A percentile compares a stretch with the other conserved stretches of the same genome.
These are phyloP conservation scores for Podospora fimiseda DNA, from an alignment of 495 filamentous ascomycete species.

Conservation along the genomic window DNA sequence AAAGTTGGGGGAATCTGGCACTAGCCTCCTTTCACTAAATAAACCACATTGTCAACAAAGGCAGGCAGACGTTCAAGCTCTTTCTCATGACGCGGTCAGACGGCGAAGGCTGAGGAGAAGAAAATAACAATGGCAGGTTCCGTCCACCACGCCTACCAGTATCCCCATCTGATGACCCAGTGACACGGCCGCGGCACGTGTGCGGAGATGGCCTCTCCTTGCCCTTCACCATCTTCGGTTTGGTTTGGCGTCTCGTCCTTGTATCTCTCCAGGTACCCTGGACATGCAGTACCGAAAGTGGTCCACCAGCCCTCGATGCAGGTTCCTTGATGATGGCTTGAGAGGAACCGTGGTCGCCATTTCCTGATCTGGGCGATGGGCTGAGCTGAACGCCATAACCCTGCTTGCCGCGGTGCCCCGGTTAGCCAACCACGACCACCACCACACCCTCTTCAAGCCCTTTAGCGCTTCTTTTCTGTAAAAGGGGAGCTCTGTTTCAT, in stretches of 20 bases:
- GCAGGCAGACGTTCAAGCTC: background rate
- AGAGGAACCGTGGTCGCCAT: background rate
- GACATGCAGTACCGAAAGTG: background rate
- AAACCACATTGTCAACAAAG: too few relatives aligned
- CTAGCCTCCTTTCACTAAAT: too few relatives aligned
- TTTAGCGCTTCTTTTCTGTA: background rate
- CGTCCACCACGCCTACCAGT: too few relatives aligned
- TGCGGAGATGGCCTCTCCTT: too few relatives aligned
- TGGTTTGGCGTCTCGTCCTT: too few relatives aligned
- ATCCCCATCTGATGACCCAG: too few relatives aligned
- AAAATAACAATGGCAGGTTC: too few relatives aligned
- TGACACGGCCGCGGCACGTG: too few relatives aligned
- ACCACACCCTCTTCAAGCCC: background rate
- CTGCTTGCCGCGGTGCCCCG: background rate
- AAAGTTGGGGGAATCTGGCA: too few relatives aligned
- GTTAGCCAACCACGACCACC: background rate
- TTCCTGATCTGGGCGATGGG: background rate
- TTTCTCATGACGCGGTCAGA: background rate
- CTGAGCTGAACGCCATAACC: background rate
- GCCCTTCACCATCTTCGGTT: too few relatives aligned
- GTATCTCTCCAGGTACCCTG: too few relatives aligned
- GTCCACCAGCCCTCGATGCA: background rate
- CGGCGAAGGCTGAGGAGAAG: background rate
- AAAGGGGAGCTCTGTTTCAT: too few relatives aligned
- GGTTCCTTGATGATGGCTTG: background rate